These are phyloP conservation scores for Claviceps quebecensis DNA, from an alignment of 2,329 filamentous ascomycete genomes.

Conservation along the genomic window DNA sequence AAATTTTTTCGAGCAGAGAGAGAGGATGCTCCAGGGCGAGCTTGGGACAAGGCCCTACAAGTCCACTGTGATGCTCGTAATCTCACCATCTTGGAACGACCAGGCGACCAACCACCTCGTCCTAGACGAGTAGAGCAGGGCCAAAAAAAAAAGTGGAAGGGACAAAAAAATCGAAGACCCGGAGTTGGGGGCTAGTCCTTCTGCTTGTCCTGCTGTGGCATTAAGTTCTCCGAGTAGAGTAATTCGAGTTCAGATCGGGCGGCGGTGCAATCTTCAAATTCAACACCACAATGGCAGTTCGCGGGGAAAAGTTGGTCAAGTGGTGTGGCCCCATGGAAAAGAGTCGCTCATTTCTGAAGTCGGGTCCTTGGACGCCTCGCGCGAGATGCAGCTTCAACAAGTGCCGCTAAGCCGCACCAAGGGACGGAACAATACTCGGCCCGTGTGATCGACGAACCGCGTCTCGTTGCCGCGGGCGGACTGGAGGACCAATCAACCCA, in stretches of 20 bases:
- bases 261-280: neutral
- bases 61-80: constrained; percentile 27
- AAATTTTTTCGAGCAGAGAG: constrained; percentile 14
- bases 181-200: neutral
- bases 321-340: too few relatives aligned
- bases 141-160: neutral
- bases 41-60: constrained; percentile 24
- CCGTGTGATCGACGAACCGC: neutral
- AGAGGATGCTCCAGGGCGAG: constrained; percentile 16
- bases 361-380: too few relatives aligned
- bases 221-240: neutral
- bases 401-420: neutral
- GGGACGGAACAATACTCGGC: constrained; percentile 3
- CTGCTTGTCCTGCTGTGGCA: neutral
- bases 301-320: constrained; percentile 5
- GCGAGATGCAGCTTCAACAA: too few relatives aligned
- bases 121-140: neutral
- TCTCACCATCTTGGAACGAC: constrained; percentile 23
- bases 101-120: neutral
- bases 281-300: neutral
- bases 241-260: neutral
- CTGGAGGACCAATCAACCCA: neutral
- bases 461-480: neutral
- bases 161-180: neutral
- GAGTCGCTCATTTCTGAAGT: too few relatives aligned